phyloP scores from a whole-genome alignment of 2,329 filamentous ascomycete genomes.

The Ceratocystis diversiconidia region DNA sequence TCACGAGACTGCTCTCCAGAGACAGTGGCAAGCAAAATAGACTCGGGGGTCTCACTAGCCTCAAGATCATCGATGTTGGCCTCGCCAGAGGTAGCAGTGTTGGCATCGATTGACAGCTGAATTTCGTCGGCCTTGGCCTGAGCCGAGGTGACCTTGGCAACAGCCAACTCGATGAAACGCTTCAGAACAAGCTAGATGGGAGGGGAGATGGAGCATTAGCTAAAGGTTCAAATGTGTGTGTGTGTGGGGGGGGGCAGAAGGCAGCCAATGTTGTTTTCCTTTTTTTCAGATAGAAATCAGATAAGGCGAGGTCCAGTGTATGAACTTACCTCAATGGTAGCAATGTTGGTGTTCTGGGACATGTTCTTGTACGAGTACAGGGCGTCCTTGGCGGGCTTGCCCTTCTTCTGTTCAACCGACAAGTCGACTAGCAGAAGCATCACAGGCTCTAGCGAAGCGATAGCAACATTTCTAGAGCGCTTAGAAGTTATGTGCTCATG shows the following conservation, averaged over 20 bases:
- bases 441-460: slow-evolving; percentile 89
- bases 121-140: slow-evolving; percentile 94
- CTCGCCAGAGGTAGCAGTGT: slow-evolving; percentile 42
- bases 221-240: not conserved
- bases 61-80: slow-evolving; percentile 81
- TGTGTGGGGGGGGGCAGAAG: not conserved
- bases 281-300: not conserved
- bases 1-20: slow-evolving; percentile 96
- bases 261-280: not conserved
- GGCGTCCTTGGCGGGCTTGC: slow-evolving; percentile 95
- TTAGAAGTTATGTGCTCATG: slow-evolving; percentile 99
- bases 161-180: slow-evolving; percentile 93
- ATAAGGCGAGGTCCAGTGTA: not conserved
- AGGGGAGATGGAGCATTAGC: not conserved
- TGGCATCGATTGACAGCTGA: slow-evolving; percentile 71
- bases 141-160: slow-evolving; percentile 88
- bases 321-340: slow-evolving; percentile 63
- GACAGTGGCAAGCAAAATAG: slow-evolving; percentile 91
- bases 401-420: slow-evolving; percentile 93
- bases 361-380: slow-evolving; percentile 99
- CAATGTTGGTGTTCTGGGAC: slow-evolving; percentile 96
- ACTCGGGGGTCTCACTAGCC: slow-evolving; percentile 93
- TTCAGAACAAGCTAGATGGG: slow-evolving; percentile 64
- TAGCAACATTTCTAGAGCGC: slow-evolving; percentile 91
- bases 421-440: slow-evolving; percentile 97